Evolutionary conservation across 129 eudicot genomes (phyloP).

Genomic region (Sambucus nigra): DNA sequence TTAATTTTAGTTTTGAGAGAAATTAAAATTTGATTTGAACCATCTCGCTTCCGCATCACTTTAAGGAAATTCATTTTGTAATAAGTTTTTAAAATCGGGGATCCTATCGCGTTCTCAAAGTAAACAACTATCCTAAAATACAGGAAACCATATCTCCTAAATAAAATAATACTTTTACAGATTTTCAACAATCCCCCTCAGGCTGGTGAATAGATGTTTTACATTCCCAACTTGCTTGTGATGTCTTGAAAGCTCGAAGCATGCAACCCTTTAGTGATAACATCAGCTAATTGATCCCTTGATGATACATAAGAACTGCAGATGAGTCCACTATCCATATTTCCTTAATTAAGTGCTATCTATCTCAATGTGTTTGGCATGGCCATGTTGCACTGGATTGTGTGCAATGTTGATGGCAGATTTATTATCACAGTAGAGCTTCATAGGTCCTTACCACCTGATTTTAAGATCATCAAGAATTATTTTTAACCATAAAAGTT

Average conservation of each 20-base stretch:
- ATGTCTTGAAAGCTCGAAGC: background rate
- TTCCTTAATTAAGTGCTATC: constrained; percentile 1
- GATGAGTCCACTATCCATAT: background rate
- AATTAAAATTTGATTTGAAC: too few species aligned
- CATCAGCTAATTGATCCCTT: background rate
- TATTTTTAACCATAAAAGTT: background rate
- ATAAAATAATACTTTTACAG: too few species aligned
- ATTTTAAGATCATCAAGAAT: background rate
- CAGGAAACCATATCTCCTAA: too few species aligned
- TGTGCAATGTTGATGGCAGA: background rate
- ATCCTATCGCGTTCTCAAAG: too few species aligned
- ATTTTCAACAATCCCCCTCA: background rate
- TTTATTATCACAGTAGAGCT: constrained; percentile 1
- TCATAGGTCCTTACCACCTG: background rate
- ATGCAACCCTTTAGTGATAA: background rate
- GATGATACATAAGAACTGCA: background rate
- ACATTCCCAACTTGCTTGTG: background rate
- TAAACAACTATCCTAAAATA: too few species aligned
- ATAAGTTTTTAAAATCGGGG: too few species aligned
- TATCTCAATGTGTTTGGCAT: background rate
- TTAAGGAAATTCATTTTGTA: too few species aligned
- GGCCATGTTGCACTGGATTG: background rate
- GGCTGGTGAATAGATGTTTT: background rate
- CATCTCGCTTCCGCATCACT: too few species aligned
- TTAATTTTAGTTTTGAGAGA: too few species aligned